These are phyloP conservation scores for Taxillus chinensis DNA, from an alignment of 164 flowering plant genomes.

Conservation along the genomic window DNA sequence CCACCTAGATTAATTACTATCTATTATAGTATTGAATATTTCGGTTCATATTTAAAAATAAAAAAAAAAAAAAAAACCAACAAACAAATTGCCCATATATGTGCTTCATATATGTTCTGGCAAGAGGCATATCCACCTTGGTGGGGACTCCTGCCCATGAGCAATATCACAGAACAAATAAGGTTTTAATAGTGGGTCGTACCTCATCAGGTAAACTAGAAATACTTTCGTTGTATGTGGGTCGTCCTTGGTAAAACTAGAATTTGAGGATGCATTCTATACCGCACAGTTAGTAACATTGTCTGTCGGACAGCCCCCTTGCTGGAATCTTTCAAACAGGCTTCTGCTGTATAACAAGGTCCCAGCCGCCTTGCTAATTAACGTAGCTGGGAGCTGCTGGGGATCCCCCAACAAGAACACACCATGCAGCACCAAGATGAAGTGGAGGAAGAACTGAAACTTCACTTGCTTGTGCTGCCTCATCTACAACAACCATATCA, in stretches of 20 bases:
- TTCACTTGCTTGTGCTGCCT: conserved; percentile 99
- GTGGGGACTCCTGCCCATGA: conserved; percentile 87
- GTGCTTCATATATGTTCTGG: conserved; percentile 86
- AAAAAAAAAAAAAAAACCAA: no score
- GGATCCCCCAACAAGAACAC: conserved; percentile 99
- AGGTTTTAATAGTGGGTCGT: conserved; percentile 70
- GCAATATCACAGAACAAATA: conserved; percentile 77
- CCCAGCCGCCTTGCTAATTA: conserved; percentile 95
- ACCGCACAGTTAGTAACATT: conserved; percentile 85
- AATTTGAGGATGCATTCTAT: conserved; percentile 97
- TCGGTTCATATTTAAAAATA: no score
- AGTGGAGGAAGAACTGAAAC: conserved; percentile 88
- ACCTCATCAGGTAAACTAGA: conserved; percentile 60
- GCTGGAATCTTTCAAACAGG: conserved; percentile 94
- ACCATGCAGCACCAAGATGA: conserved; percentile 84
- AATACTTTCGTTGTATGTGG: conserved; percentile 83
- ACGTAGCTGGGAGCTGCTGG: conserved; percentile 98
- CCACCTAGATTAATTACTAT: no score
- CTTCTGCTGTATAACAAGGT: conserved; percentile 87
- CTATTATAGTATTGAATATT: no score
- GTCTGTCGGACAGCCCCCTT: conserved; percentile 90
- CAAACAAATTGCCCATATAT: no score
- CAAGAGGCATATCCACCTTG: conserved; percentile 89
- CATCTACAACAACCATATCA: conserved; percentile 98
- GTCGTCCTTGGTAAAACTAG: conserved; percentile 93